Base-by-base conservation (phyloP, 805 yeast genomes). In the Metschnikowia amazonensis region DNA sequence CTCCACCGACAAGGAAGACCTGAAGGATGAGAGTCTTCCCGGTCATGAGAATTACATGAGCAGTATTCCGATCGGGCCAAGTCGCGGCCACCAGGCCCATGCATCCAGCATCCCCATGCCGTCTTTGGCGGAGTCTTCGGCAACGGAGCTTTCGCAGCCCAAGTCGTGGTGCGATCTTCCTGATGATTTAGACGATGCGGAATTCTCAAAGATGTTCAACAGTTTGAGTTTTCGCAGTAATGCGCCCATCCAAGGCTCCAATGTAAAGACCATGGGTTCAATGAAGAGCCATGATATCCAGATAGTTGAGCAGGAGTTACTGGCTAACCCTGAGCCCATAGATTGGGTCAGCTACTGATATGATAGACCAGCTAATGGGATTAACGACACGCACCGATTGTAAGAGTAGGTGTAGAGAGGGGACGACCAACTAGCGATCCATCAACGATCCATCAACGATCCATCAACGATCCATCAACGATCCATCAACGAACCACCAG, bases 151-250 rank as follows among this genome's bases (percentile, higher is more conserved):
- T 13, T 59, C 69, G n/a, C 55, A 59, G 41, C 55, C 63, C 25
- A 62, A 56, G 44, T 63, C 67, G 21, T 67, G 70, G 70, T 51
- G 44, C 24, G 57, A 53, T 16, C 50, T 45, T 23, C 49, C 45
- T 6, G 63, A 63, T 44, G 70, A 66, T 35, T 53, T 62, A 45
- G 64, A 62, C 36, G 69, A 64, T 35, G 62, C 51, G 20, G 63
- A 60, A 27, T 60, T 60, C 18, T 54, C 52, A 20, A 53, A 47
- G 35, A 27, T 51, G 28, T 45, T 53, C 25, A 29, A 39, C 36
- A 47, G 52, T 32, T 45, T 52, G 50, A 52, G 52, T 32, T 42
- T 50, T 46, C 48, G 50, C 29, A 38, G 36, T 24, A 39, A 16
- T 4, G 29, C 38, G 7, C 24, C 33, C 33, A 28, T 28, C 33